Evolutionary conservation across 768 basidiomycete species (phyloP).

Genomic region (Leccinum aurantiacum): DNA sequence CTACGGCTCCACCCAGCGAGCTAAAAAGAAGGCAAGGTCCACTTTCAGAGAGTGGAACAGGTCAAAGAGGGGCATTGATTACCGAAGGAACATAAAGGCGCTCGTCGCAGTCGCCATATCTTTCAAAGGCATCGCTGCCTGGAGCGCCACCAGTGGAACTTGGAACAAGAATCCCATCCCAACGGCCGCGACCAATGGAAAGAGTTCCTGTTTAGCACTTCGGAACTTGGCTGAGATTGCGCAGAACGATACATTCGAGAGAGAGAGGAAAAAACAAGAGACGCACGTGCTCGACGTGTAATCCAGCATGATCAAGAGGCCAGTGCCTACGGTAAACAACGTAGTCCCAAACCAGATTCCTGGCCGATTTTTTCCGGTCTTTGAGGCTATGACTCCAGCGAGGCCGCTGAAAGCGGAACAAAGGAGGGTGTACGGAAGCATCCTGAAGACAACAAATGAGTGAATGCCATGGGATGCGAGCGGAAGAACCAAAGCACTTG

Average conservation of each 20-base stretch:
- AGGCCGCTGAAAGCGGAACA: conserved; percentile 50
- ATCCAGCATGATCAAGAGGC: conserved; percentile 70
- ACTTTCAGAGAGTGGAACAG: background rate
- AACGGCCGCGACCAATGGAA: conserved; percentile 62
- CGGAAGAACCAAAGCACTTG: conserved; percentile 50
- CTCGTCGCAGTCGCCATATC: conserved; percentile 84
- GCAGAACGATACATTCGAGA: background rate
- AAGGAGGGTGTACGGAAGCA: conserved; percentile 71
- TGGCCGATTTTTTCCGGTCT: conserved; percentile 54
- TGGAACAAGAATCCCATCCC: conserved; percentile 68
- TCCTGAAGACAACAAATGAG: conserved; percentile 39
- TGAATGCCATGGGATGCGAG: background rate
- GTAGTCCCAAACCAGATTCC: conserved; percentile 67
- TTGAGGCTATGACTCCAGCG: conserved; percentile 58
- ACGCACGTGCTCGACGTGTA: conserved; percentile 50
- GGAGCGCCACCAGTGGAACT: conserved; percentile 69
- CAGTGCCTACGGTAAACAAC: conserved; percentile 60
- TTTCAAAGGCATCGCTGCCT: conserved; percentile 82
- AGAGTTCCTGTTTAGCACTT: conserved; percentile 63
- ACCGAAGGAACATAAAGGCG: conserved; percentile 71
- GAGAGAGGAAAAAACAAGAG: background rate
- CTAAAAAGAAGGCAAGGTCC: conserved; percentile 32
- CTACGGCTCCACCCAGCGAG: conserved; percentile 69
- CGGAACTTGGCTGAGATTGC: conserved; percentile 5
- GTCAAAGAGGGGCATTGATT: background rate